A percentile compares a stretch with the other conserved stretches of the same genome.
phyloP scores from a whole-genome alignment of 2,329 filamentous ascomycete genomes.

The Clonostachys rosea region DNA sequence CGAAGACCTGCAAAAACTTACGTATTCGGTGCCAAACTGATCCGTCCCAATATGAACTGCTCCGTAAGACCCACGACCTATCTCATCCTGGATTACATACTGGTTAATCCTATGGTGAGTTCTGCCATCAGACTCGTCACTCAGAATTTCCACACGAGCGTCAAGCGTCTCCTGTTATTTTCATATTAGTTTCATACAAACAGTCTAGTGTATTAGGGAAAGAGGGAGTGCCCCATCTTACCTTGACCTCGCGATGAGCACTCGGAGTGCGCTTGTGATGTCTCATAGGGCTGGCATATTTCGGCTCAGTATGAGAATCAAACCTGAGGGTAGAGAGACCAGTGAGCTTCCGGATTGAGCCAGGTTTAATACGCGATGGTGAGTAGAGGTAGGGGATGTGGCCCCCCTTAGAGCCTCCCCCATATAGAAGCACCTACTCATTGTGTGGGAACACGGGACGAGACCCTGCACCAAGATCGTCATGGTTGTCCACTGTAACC shows the following conservation, averaged over 20 bases:
- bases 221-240: conserved; percentile 12
- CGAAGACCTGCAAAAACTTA: conserved; percentile 36
- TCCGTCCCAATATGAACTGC: conserved; percentile 87
- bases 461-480: conserved; percentile 13
- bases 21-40: conserved; percentile 90
- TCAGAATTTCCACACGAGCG: conserved; percentile 81
- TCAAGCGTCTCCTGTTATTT: conserved; percentile 76
- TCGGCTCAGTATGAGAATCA: conserved; percentile 26
- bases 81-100: conserved; percentile 90
- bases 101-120: conserved; percentile 89
- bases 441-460: conserved; percentile 7
- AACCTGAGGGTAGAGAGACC: conserved; percentile 23
- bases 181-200: background rate
- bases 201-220: background rate
- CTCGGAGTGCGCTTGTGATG: conserved; percentile 55
- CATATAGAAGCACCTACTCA: too few relatives aligned
- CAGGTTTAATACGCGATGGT: too few relatives aligned
- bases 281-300: conserved; percentile 48
- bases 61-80: conserved; percentile 93
- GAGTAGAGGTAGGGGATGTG: too few relatives aligned
- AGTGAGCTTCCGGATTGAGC: too few relatives aligned
- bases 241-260: conserved; percentile 54
- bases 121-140: conserved; percentile 75
- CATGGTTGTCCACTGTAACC: conserved; percentile 19
- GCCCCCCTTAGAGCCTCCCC: too few relatives aligned